Percentiles rank a stretch among this genome's conserved stretches.
Evolutionary conservation across 2,329 filamentous ascomycete species (phyloP).

Genomic region (Lomentospora prolificans): DNA sequence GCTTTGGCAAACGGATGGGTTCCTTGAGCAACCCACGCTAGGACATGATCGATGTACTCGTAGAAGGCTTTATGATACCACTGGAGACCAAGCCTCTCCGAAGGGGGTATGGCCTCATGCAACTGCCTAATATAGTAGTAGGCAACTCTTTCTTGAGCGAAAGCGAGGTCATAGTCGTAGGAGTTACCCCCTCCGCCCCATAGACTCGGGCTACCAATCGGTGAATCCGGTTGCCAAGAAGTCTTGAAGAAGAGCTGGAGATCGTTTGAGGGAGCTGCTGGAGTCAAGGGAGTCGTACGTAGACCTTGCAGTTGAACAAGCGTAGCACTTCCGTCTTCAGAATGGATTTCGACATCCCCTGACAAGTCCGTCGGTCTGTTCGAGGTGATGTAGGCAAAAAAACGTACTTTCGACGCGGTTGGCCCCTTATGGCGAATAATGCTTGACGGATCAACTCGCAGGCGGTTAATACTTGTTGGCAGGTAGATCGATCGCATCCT

Average conservation of each 20-base stretch:
- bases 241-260: constrained; percentile 1
- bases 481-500: neutral
- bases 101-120: neutral
- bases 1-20: neutral
- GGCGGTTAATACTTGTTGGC: neutral
- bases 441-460: neutral
- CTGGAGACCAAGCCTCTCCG: neutral
- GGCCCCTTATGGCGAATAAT: neutral
- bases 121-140: neutral
- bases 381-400: neutral
- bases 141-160: neutral
- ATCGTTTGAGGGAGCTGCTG: neutral
- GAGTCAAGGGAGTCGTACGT: neutral
- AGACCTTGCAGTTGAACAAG: neutral
- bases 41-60: neutral
- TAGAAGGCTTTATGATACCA: constrained; percentile 1
- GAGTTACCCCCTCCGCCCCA: neutral
- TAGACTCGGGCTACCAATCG: neutral
- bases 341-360: neutral
- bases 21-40: neutral
- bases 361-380: neutral
- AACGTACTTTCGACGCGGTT: neutral
- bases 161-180: neutral
- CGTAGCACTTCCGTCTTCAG: neutral
- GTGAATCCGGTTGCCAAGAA: neutral